These are phyloP conservation scores for Phaeotremella skinneri DNA, from an alignment of 768 basidiomycete genomes.

Conservation along the genomic window DNA sequence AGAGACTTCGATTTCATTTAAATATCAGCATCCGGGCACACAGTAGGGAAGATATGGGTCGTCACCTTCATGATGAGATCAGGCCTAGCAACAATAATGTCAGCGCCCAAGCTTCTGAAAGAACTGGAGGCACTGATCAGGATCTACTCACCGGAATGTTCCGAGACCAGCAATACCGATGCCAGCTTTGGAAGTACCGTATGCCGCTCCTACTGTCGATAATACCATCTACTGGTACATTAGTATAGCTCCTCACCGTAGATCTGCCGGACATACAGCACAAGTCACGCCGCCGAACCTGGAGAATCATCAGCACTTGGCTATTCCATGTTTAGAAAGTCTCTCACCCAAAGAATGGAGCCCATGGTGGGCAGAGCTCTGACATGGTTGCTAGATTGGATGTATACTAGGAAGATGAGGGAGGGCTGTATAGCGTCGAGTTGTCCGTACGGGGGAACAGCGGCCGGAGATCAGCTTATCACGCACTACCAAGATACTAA, in stretches of 20 bases:
- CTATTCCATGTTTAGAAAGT: not conserved
- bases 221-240: constrained; percentile 77
- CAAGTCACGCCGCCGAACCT: constrained; percentile 89
- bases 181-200: constrained; percentile 93
- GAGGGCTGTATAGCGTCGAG: no score
- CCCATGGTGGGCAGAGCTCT: constrained; percentile 78
- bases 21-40: not conserved
- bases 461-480: no score
- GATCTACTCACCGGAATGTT: constrained; percentile 61
- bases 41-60: not conserved
- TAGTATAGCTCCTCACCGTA: not conserved
- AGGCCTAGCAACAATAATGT: constrained; percentile 54
- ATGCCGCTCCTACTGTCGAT: constrained; percentile 87
- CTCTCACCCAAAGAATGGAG: constrained; percentile 82
- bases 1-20: no score
- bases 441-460: no score
- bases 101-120: not conserved
- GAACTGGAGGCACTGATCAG: not conserved
- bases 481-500: no score
- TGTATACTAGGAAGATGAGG: no score
- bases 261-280: constrained; percentile 61
- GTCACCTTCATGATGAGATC: constrained; percentile 96
- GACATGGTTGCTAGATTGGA: constrained; percentile 42
- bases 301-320: constrained; percentile 13
- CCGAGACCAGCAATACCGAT: constrained; percentile 96